A percentile compares a stretch with the other conserved stretches of the same genome.
These are phyloP conservation scores for Sporisorium exsertum DNA, from an alignment of 1,284 basidiomycete species.

Conservation along the genomic window DNA sequence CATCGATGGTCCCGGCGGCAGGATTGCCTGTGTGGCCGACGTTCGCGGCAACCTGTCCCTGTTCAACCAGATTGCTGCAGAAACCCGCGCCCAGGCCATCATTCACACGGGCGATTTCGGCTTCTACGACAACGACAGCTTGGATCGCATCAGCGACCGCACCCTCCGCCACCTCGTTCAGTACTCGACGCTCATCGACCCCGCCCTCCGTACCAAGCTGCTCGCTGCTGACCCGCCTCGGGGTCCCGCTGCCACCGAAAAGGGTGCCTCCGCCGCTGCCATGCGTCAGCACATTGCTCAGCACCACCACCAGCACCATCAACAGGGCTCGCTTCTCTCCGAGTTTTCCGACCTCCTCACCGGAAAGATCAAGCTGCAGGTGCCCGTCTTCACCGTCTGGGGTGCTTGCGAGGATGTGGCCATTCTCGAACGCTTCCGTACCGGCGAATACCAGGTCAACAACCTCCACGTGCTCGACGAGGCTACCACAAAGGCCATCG, in stretches of 20 bases:
- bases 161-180: constrained; percentile 92
- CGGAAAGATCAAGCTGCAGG: constrained; percentile 71
- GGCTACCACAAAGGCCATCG: constrained; percentile 87
- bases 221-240: constrained; percentile 75
- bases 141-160: constrained; percentile 90
- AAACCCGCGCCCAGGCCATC: constrained; percentile 83
- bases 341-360: constrained; percentile 92
- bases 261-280: constrained; percentile 24
- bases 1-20: constrained; percentile 72
- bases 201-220: constrained; percentile 82
- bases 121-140: constrained; percentile 87
- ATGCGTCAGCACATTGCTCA: constrained; percentile 68
- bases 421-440: constrained; percentile 90
- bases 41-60: constrained; percentile 81
- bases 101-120: constrained; percentile 99
- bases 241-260: constrained; percentile 43
- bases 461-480: constrained; percentile 85
- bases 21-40: constrained; percentile 95
- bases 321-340: constrained; percentile 74
- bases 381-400: constrained; percentile 96
- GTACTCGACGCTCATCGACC: constrained; percentile 94
- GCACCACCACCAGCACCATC: constrained; percentile 58
- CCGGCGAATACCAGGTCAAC: constrained; percentile 85
- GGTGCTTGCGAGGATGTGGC: constrained; percentile 96
- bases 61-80: constrained; percentile 89